A percentile compares a stretch with the other conserved stretches of the same genome.
These are phyloP conservation scores for Gossypium aridum DNA, from an alignment of 441 rosid species.

Conservation along the genomic window DNA sequence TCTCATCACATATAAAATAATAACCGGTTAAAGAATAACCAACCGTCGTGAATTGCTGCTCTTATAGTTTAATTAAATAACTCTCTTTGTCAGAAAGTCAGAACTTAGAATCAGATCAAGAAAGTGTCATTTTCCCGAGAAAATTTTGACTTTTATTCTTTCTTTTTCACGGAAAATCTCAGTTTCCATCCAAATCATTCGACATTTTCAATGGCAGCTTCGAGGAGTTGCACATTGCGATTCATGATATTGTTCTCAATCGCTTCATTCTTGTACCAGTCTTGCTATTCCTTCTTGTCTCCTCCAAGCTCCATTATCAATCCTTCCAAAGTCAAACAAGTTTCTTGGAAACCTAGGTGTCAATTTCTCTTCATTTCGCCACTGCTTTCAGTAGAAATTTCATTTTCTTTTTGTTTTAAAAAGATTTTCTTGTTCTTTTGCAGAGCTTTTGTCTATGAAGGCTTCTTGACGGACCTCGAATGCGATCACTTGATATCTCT, in stretches of 20 bases:
- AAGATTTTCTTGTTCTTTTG: neutral
- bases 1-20: neutral
- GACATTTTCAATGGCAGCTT: conserved; percentile 12
- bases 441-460: conserved; percentile 91
- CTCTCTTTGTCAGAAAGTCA: neutral
- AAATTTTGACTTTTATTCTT: neutral
- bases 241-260: conserved; percentile 32
- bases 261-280: conserved; percentile 30
- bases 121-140: neutral
- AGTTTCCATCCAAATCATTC: conserved; percentile 17
- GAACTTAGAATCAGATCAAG: neutral
- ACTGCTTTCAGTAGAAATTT: neutral
- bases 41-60: neutral
- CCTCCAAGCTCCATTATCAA: conserved; percentile 57
- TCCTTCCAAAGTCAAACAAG: conserved; percentile 81
- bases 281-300: conserved; percentile 33
- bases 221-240: conserved; percentile 14
- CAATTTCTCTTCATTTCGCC: neutral
- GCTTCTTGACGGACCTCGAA: conserved; percentile 82
- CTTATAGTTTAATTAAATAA: neutral
- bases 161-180: neutral
- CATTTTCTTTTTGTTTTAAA: neutral
- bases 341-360: conserved; percentile 89
- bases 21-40: neutral
- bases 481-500: conserved; percentile 90